phyloP scores from a whole-genome alignment of 2,329 filamentous ascomycete genomes.

The Achaetomium macrosporum region DNA sequence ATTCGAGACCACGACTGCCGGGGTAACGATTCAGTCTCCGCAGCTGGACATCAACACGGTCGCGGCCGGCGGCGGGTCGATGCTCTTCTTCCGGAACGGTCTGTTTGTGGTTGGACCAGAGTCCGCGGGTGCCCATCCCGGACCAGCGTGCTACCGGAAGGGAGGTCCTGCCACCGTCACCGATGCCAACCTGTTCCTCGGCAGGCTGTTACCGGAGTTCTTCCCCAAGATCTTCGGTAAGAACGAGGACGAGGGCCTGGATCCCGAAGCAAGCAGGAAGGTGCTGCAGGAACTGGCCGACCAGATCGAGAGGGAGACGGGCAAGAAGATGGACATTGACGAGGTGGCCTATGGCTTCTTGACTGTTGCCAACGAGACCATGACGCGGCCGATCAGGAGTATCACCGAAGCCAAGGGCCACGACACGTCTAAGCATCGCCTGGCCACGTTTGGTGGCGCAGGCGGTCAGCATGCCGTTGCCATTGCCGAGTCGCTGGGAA shows the following conservation, averaged over 20 bases:
- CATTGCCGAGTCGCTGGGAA: slow-evolving; percentile 77
- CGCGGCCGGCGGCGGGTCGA: slow-evolving; percentile 79
- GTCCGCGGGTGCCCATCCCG: slow-evolving; percentile 81
- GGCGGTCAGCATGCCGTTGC: slow-evolving; percentile 91
- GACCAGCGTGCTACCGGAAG: slow-evolving; percentile 86
- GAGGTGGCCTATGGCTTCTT: slow-evolving; percentile 87
- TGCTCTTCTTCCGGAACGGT: slow-evolving; percentile 82
- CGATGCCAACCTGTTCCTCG: slow-evolving; percentile 82
- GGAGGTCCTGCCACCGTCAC: slow-evolving; percentile 88
- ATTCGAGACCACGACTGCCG: slow-evolving; percentile 88
- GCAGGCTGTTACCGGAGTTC: slow-evolving; percentile 79
- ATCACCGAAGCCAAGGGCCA: slow-evolving; percentile 90
- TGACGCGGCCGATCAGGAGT: slow-evolving; percentile 84
- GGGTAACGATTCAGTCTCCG: slow-evolving; percentile 88
- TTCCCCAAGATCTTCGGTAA: slow-evolving; percentile 95
- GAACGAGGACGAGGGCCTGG: slow-evolving; percentile 75
- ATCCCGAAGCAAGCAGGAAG: slow-evolving; percentile 67
- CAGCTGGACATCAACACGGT: slow-evolving; percentile 95
- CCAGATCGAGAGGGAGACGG: slow-evolving; percentile 70
- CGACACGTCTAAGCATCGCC: slow-evolving; percentile 81
- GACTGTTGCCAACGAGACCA: slow-evolving; percentile 84
- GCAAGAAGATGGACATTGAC: slow-evolving; percentile 66
- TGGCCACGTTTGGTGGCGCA: slow-evolving; percentile 88
- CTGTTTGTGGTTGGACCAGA: slow-evolving; percentile 88
- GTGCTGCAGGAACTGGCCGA: slow-evolving; percentile 70